Evolutionary conservation across 768 basidiomycete genomes (phyloP).

Genomic region (Pleurotus cornucopiae): DNA sequence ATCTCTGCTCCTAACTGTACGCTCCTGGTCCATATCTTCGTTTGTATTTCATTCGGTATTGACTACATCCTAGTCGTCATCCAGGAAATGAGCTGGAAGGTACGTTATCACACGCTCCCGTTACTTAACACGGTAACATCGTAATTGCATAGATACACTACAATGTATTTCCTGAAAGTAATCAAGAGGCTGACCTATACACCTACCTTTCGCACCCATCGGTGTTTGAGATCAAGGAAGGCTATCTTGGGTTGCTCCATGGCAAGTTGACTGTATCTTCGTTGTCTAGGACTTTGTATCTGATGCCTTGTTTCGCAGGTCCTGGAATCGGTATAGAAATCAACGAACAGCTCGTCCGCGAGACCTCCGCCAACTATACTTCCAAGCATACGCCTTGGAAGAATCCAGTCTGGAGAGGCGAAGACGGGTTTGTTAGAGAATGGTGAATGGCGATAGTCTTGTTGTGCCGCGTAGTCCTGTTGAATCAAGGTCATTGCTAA

Average conservation of each 20-base stretch:
- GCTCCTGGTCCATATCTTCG: slow-evolving; percentile 12
- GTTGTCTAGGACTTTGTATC: background rate
- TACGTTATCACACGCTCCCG: slow-evolving; percentile 14
- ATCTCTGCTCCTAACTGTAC: slow-evolving; percentile 55
- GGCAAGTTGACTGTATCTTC: background rate
- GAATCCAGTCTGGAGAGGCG: slow-evolving; percentile 52
- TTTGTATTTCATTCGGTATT: too few relatives aligned
- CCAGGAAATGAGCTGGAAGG: slow-evolving; percentile 66
- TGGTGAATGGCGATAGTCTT: slow-evolving; percentile 31
- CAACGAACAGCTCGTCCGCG: slow-evolving; percentile 50
- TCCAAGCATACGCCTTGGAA: slow-evolving; percentile 43
- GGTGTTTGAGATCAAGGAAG: slow-evolving; percentile 50
- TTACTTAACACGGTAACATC: background rate
- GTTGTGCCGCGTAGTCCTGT: too few relatives aligned
- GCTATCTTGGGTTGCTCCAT: slow-evolving; percentile 41
- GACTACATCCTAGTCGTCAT: slow-evolving; percentile 37
- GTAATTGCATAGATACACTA: slow-evolving; percentile 53
- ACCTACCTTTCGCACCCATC: slow-evolving; percentile 52
- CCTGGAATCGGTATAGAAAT: slow-evolving; percentile 61
- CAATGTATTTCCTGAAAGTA: slow-evolving; percentile 37
- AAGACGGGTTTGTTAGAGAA: slow-evolving; percentile 49
- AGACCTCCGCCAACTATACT: slow-evolving; percentile 27
- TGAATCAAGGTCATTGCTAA: too few relatives aligned
- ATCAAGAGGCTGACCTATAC: slow-evolving; percentile 44
- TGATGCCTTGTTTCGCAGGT: slow-evolving; percentile 22